Evolutionary conservation across 1,284 basidiomycete species (phyloP), one percentile per base, ranked within the genome.

Genomic region (Trichosporon sp.): DNA sequence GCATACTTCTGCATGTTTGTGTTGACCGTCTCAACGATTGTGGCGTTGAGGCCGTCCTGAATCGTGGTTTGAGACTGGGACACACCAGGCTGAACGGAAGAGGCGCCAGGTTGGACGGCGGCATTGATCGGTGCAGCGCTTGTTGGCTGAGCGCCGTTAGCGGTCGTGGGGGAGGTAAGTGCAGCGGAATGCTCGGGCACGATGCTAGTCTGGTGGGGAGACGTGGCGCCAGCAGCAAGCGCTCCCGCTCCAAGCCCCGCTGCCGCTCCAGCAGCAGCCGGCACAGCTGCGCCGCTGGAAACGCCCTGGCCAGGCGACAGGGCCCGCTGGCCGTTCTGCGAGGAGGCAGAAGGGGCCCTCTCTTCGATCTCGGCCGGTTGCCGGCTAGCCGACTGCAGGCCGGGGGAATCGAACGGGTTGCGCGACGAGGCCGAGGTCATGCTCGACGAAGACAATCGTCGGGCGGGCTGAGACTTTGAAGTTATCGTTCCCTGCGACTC

Each of bases 21-120:
- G 72, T 87, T 86, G 71, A 88, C 83, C 1, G 85, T 85, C 78
- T 88, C 87, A 51, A 79, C 81, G 43, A 88, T 78, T 66, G 79
- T 81, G 1, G 85, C 85, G 5, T 83, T 77, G 6, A 87, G 73
- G 8, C 59, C 59, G 16, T 63, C 59, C 6, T 63, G 59, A n/a
- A 21, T 35, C 32, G 32, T 63, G 3, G 16, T 19, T 7, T 63
- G 32, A 37, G 59, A 16, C 59, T 35, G 32, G 6, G 56, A 32
- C 56, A 35, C 31, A 14, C 11, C 31, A 19, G 59, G 31, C 21
- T 63, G 59, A 35, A 10, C 56, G 11, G 59, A 16, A 6, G 31
- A 6, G 31, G 11, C 12, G 14, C 32, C 16, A 12, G 31, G 35
- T 5, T 61, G 31, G 48, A n/a, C n/a, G 51, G 10, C 19, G 26